These are phyloP conservation scores for Malassezia obtusa DNA, from an alignment of 1,284 basidiomycete genomes.

Conservation along the genomic window DNA sequence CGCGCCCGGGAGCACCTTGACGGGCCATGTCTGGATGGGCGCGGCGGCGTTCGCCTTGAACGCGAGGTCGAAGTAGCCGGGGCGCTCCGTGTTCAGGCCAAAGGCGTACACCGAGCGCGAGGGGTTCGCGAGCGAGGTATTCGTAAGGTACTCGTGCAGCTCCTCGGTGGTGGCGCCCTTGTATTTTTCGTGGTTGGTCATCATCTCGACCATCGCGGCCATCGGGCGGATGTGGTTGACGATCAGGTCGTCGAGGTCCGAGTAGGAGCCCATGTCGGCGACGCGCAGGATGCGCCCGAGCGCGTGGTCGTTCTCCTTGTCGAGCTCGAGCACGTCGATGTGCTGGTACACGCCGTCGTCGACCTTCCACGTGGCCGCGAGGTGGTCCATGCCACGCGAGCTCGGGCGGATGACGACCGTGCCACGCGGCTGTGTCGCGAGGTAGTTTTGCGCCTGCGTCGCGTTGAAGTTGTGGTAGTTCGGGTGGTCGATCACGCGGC, in stretches of 20 bases:
- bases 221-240: slow-evolving; percentile 95
- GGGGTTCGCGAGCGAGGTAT: slow-evolving; percentile 70
- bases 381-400: slow-evolving; percentile 82
- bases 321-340: slow-evolving; percentile 79
- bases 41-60: slow-evolving; percentile 66
- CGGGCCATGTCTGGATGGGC: slow-evolving; percentile 47
- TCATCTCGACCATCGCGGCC: slow-evolving; percentile 82
- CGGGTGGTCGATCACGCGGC: slow-evolving; percentile 86
- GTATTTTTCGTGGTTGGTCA: slow-evolving; percentile 94
- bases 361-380: slow-evolving; percentile 99
- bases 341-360: slow-evolving; percentile 94
- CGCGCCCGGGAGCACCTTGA: slow-evolving; percentile 42
- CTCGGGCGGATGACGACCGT: slow-evolving; percentile 75
- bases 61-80: slow-evolving; percentile 85
- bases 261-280: slow-evolving; percentile 68
- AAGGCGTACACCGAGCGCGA: slow-evolving; percentile 93
- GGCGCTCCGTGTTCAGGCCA: slow-evolving; percentile 74
- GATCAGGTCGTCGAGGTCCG: slow-evolving; percentile 93
- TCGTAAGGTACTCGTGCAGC: slow-evolving; percentile 51
- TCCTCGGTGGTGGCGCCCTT: slow-evolving; percentile 76
- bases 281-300: slow-evolving; percentile 66
- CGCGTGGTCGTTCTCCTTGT: slow-evolving; percentile 60
- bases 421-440: slow-evolving; percentile 77
- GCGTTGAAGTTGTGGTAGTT: slow-evolving; percentile 96
- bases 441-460: slow-evolving; percentile 74